phyloP scores from a whole-genome alignment of 257 asterid genomes.

The Solanum rostratum region DNA sequence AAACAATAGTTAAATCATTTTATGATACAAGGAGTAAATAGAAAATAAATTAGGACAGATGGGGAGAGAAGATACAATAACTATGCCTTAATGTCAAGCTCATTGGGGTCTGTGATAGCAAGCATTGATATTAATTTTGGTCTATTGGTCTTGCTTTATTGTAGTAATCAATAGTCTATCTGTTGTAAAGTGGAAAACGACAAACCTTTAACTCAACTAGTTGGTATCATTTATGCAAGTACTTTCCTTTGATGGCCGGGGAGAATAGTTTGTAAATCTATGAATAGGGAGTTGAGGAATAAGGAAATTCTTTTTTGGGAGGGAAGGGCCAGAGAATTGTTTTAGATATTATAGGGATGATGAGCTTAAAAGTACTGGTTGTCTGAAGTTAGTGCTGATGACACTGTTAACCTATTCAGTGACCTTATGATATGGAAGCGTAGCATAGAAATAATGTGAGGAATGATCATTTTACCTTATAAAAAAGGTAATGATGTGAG shows the following conservation, averaged over 20 bases:
- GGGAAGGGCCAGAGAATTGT: not conserved
- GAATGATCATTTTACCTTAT: not conserved
- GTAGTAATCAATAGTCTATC: not conserved
- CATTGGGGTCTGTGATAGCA: not conserved
- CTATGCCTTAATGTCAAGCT: not conserved
- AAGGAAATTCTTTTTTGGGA: not conserved
- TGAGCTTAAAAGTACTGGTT: not conserved
- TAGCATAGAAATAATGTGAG: not conserved
- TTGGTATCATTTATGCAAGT: not conserved
- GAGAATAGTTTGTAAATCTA: not conserved
- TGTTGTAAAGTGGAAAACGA: not conserved
- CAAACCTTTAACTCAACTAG: not conserved
- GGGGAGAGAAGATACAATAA: not conserved
- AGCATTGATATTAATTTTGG: not conserved
- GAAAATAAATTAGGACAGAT: not conserved
- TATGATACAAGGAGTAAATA: not conserved
- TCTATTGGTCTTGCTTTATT: not conserved
- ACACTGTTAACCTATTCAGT: not conserved
- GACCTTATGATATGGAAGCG: not conserved
- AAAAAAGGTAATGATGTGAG: not conserved
- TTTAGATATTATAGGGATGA: not conserved
- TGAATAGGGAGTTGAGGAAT: not conserved
- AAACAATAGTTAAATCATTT: not conserved
- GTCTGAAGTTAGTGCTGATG: not conserved
- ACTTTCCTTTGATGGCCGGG: not conserved